These are phyloP conservation scores for Chrysanthemum lavandulifolium DNA, from an alignment of 129 eudicot species.

Conservation along the genomic window DNA sequence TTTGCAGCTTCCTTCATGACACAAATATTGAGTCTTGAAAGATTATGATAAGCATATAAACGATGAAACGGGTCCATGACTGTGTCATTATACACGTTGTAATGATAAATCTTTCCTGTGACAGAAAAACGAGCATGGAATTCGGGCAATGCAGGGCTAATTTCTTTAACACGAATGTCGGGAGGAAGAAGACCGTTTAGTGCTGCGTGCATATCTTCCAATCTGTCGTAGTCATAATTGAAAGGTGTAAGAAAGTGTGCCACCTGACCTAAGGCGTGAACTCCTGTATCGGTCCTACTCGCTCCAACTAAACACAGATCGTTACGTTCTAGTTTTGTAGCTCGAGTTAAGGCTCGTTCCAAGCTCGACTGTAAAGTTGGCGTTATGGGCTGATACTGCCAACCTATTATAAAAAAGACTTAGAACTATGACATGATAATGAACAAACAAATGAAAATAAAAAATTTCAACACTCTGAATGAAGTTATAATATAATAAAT, in stretches of 20 bases:
- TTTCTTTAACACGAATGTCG: slow-evolving; percentile 68
- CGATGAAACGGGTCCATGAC: slow-evolving; percentile 87
- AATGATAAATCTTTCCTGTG: slow-evolving; percentile 69
- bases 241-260: slow-evolving; percentile 84
- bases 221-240: slow-evolving; percentile 62
- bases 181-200: slow-evolving; percentile 87
- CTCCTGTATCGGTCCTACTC: slow-evolving; percentile 90
- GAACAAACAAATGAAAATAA: not conserved
- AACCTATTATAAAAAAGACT: slow-evolving; percentile 41
- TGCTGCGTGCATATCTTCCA: slow-evolving; percentile 65
- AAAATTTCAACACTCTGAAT: not conserved
- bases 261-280: slow-evolving; percentile 97
- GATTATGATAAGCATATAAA: slow-evolving; percentile 68
- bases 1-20: slow-evolving; percentile 73
- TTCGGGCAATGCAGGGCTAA: slow-evolving; percentile 70
- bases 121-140: slow-evolving; percentile 95
- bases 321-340: slow-evolving; percentile 63
- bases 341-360: slow-evolving; percentile 64
- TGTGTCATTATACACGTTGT: slow-evolving; percentile 65
- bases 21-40: slow-evolving; percentile 57
- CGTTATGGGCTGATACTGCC: slow-evolving; percentile 82
- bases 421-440: not conserved
- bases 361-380: slow-evolving; percentile 75
- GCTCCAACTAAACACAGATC: slow-evolving; percentile 80
- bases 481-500: too few species aligned